Percentiles rank a stretch among this genome's conserved stretches.
Conservation (phyloP, 129 eudicot genomes). For the Flaveria robusta region DNA sequence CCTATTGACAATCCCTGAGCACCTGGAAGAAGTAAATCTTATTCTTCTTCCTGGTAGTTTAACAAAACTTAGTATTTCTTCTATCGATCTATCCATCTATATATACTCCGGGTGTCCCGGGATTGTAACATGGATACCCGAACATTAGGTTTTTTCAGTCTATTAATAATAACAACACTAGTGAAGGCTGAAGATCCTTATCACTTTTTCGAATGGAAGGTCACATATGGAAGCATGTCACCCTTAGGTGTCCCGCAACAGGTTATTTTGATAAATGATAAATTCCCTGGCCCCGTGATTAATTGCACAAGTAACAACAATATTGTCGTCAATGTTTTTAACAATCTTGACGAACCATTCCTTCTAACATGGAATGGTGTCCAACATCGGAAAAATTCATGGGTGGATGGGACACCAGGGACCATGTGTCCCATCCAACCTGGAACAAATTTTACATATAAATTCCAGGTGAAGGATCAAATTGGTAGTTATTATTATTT, state of each 20-base stretch:
- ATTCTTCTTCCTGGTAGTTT: constrained; percentile 42
- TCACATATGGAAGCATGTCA: constrained; percentile 67
- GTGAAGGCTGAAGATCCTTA: constrained; percentile 73
- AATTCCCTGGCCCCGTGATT: constrained; percentile 77
- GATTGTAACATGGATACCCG: constrained; percentile 42
- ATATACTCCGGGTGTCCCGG: constrained; percentile 44
- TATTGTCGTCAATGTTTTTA: constrained; percentile 67
- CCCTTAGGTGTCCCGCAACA: constrained; percentile 79
- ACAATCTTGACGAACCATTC: constrained; percentile 74
- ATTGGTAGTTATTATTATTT: constrained; percentile 73
- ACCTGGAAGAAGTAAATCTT: constrained; percentile 39
- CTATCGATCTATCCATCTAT: not conserved
- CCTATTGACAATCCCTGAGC: constrained; percentile 43
- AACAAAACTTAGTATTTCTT: not conserved
- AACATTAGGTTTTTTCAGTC: constrained; percentile 26
- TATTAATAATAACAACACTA: constrained; percentile 32
- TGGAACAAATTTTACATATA: constrained; percentile 71
- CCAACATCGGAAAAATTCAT: constrained; percentile 83
- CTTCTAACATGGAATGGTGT: constrained; percentile 76
- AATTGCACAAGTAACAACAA: constrained; percentile 87
- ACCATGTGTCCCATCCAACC: constrained; percentile 94
- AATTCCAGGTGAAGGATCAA: constrained; percentile 92
- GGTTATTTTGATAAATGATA: constrained; percentile 72
- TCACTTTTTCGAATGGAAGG: constrained; percentile 62
- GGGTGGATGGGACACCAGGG: constrained; percentile 85